Evolutionary conservation across 2,329 filamentous ascomycete genomes (phyloP).

Genomic region (Phaeomoniella chlamydospora): DNA sequence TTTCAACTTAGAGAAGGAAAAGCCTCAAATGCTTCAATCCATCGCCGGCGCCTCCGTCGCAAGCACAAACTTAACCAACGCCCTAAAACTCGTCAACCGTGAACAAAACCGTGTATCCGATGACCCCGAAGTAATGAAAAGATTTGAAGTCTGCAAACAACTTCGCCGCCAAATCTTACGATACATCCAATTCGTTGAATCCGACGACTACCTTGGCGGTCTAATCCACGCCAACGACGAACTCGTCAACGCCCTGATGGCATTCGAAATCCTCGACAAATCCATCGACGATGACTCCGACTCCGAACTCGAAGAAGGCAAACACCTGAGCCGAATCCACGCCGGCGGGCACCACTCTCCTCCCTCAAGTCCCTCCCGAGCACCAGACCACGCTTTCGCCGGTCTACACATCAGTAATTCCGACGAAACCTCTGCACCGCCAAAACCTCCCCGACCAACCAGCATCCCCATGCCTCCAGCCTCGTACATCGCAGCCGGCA

Average conservation of each 20-base stretch:
- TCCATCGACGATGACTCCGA: slow-evolving; percentile 47
- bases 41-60: slow-evolving; percentile 83
- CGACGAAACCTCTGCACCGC: slow-evolving; percentile 9
- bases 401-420: slow-evolving; percentile 18
- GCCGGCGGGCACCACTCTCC: background rate
- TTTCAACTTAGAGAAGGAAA: slow-evolving; percentile 79
- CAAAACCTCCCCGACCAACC: slow-evolving; percentile 33
- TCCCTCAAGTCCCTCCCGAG: background rate
- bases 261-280: slow-evolving; percentile 80
- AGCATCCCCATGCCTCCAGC: slow-evolving; percentile 12
- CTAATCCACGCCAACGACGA: slow-evolving; percentile 91
- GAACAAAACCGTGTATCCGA: slow-evolving; percentile 80
- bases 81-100: slow-evolving; percentile 78
- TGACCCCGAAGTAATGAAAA: slow-evolving; percentile 56
- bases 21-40: slow-evolving; percentile 70
- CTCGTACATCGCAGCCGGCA: slow-evolving; percentile 9
- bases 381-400: slow-evolving; percentile 14
- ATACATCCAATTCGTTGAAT: slow-evolving; percentile 85
- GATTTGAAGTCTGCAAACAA: slow-evolving; percentile 76
- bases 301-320: slow-evolving; percentile 44
- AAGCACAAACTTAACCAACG: slow-evolving; percentile 79
- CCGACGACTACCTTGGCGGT: slow-evolving; percentile 80
- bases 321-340: slow-evolving; percentile 16
- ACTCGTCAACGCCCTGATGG: slow-evolving; percentile 84
- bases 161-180: slow-evolving; percentile 72